Percentiles rank a stretch among this genome's conserved stretches.
Evolutionary conservation across 768 basidiomycete species (phyloP).

Genomic region (Lactarius vividus): DNA sequence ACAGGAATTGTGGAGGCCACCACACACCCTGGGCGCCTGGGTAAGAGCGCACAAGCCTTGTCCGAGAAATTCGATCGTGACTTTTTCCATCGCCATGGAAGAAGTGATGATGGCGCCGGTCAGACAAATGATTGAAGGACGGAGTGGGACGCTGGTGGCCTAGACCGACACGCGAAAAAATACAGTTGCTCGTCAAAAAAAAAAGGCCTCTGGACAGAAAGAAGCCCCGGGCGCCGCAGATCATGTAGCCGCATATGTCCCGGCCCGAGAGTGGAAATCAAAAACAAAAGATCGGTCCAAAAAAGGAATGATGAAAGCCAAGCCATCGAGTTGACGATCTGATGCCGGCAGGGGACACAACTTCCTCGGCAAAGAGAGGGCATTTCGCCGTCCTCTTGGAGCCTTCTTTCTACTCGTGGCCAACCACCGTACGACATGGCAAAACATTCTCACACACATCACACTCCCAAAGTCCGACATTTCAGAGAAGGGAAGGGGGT

Average conservation of each 20-base stretch:
- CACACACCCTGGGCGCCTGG: conserved; percentile 8
- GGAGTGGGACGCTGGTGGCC: background rate
- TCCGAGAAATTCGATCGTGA: background rate
- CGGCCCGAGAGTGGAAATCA: conserved; percentile 10
- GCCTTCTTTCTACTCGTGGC: conserved; percentile 18
- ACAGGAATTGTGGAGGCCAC: conserved; percentile 20
- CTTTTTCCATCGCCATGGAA: background rate
- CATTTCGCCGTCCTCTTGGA: conserved; percentile 9
- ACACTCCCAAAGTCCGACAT: conserved; percentile 10
- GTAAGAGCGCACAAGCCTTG: background rate
- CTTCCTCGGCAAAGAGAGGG: background rate
- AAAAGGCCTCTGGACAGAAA: background rate
- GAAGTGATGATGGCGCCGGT: background rate
- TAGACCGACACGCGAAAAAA: background rate
- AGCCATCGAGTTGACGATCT: conserved; percentile 18
- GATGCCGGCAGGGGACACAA: conserved; percentile 16
- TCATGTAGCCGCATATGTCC: conserved; percentile 10
- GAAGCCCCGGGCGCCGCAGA: background rate
- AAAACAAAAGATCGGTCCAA: conserved; percentile 15
- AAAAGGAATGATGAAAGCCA: conserved; percentile 28
- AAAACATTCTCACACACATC: conserved; percentile 1
- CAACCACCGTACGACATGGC: background rate
- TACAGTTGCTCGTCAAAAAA: background rate
- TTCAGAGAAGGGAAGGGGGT: background rate
- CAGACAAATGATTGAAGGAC: background rate